phyloP scores from a whole-genome alignment of 345 rosid genomes.

The Mallotus nudiflorus region DNA sequence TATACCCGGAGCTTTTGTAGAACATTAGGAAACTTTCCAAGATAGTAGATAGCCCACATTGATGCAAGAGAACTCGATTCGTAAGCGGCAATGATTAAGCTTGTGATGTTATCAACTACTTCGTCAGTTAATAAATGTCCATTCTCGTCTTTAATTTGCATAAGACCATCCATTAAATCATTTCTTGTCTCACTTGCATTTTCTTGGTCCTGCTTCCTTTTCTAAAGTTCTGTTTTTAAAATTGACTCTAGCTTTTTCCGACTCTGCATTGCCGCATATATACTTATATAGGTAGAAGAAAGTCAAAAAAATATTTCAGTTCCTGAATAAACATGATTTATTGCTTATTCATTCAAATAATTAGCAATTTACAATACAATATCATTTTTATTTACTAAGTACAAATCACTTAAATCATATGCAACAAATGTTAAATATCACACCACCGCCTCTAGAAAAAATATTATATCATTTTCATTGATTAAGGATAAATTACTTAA shows the following conservation, averaged over 20 bases:
- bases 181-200: conserved; percentile 6
- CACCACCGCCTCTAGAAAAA: no score
- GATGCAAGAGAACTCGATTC: conserved; percentile 32
- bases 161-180: conserved; percentile 44
- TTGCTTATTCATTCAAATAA: no score
- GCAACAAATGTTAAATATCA: no score
- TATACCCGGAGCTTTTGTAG: conserved; percentile 31
- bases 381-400: no score
- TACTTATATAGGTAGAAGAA: no score
- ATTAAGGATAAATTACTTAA: no score
- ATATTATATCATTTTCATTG: no score
- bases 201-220: conserved; percentile 36
- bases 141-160: conserved; percentile 37
- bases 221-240: conserved; percentile 27
- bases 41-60: conserved; percentile 45
- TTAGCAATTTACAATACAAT: no score
- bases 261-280: no score
- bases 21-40: conserved; percentile 36
- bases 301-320: no score
- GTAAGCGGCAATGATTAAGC: conserved; percentile 37
- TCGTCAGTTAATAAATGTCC: conserved; percentile 37
- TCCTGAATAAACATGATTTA: not conserved
- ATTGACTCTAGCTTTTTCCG: conserved; percentile 26
- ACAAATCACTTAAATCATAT: no score
- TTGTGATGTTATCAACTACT: conserved; percentile 38